Evolutionary conservation across 2,329 filamentous ascomycete species (phyloP).

Genomic region (Cercospora berteroae): DNA sequence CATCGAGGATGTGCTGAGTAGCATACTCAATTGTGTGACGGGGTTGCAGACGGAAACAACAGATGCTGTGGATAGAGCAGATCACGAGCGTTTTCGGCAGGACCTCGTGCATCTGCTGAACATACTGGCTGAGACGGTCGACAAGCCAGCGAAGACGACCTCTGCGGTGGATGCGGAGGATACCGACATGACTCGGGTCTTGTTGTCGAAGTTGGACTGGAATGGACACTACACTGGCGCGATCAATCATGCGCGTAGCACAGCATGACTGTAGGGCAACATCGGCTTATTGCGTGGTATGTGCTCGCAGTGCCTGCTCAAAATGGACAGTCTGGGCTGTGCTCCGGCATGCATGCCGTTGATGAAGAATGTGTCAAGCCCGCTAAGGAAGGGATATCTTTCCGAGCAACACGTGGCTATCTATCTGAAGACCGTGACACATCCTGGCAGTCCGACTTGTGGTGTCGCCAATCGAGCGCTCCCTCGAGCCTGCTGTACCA

Average conservation of each 20-base stretch:
- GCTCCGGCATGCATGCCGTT: not conserved
- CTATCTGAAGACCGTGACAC: not conserved
- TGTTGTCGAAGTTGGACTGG: constrained; percentile 27
- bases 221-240: constrained; percentile 14
- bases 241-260: not conserved
- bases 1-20: constrained; percentile 30
- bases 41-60: constrained; percentile 3
- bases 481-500: not conserved
- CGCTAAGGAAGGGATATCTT: not conserved
- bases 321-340: not conserved
- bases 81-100: constrained; percentile 10
- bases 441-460: not conserved
- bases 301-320: not conserved
- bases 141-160: constrained; percentile 20
- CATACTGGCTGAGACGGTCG: constrained; percentile 18
- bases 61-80: not conserved
- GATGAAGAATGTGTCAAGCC: not conserved
- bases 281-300: not conserved
- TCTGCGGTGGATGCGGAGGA: constrained; percentile 16
- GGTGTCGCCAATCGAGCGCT: not conserved
- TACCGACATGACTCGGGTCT: constrained; percentile 20
- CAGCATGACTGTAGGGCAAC: not conserved
- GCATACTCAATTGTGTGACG: constrained; percentile 27
- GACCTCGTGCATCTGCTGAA: constrained; percentile 13
- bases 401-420: not conserved